Evolutionary conservation across 148 eudicot genomes (phyloP).

Genomic region (Talinum fruticosum): DNA sequence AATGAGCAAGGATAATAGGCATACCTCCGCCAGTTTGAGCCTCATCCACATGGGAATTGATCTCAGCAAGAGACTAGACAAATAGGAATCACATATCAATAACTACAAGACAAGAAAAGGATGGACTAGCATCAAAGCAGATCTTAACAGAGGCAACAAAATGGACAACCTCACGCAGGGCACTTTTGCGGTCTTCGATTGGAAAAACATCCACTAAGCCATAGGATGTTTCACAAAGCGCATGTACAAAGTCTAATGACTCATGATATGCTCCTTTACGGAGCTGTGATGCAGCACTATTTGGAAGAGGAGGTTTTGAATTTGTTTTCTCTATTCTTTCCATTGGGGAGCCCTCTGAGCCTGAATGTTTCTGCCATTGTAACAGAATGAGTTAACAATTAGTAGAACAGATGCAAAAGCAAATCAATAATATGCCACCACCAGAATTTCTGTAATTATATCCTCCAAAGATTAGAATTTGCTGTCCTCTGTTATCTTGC

Average conservation of each 20-base stretch:
- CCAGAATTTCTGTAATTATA: not conserved
- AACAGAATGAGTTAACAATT: slow-evolving; percentile 11
- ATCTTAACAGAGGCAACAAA: slow-evolving; percentile 8
- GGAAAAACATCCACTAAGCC: slow-evolving; percentile 97
- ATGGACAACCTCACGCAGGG: slow-evolving; percentile 76
- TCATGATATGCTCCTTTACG: slow-evolving; percentile 95
- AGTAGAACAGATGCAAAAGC: not conserved
- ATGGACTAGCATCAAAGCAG: not conserved
- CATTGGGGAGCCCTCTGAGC: slow-evolving; percentile 42
- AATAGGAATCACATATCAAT: slow-evolving; percentile 29
- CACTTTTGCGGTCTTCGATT: slow-evolving; percentile 88
- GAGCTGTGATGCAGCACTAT: slow-evolving; percentile 58
- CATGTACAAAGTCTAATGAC: slow-evolving; percentile 90
- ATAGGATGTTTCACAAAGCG: slow-evolving; percentile 92
- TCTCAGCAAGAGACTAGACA: slow-evolving; percentile 89
- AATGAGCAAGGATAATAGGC: slow-evolving; percentile 5
- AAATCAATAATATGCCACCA: not conserved
- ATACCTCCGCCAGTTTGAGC: slow-evolving; percentile 94
- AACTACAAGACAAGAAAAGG: slow-evolving; percentile 10
- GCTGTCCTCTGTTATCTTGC: not conserved
- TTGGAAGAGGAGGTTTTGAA: slow-evolving; percentile 87
- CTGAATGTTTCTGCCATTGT: slow-evolving; percentile 57
- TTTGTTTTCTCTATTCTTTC: slow-evolving; percentile 53
- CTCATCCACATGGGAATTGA: slow-evolving; percentile 68
- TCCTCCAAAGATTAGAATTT: not conserved